Percentiles rank a stretch among this genome's conserved stretches.
These are phyloP conservation scores for Suhomyces coccinellae DNA, from an alignment of 1,139 yeast genomes.

Conservation along the genomic window DNA sequence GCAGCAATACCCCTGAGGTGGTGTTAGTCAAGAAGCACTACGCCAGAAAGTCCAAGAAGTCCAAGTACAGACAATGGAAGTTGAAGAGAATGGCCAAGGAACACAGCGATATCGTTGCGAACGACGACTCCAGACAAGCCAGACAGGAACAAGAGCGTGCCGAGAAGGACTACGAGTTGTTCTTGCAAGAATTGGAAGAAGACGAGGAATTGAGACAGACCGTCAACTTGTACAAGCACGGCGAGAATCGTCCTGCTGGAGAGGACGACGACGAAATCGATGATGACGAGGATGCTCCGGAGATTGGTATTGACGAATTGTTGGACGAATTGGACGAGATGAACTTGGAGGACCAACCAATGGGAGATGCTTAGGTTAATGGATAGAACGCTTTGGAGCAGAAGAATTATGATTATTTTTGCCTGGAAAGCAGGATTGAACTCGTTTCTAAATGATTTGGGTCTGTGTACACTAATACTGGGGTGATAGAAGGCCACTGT, in stretches of 20 bases:
- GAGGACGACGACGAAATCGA: constrained; percentile 50
- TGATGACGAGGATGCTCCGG: constrained; percentile 75
- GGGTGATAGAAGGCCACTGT: not conserved
- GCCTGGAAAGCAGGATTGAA: too few relatives aligned
- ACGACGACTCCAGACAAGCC: constrained; percentile 74
- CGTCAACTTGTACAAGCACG: constrained; percentile 80
- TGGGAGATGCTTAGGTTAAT: constrained; percentile 18
- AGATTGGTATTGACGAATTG: constrained; percentile 75
- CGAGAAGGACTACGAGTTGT: constrained; percentile 91
- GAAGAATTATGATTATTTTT: not conserved
- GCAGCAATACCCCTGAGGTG: constrained; percentile 78
- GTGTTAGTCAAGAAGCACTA: constrained; percentile 89
- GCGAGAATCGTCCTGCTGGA: constrained; percentile 30
- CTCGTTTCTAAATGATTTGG: not conserved
- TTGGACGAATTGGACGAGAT: constrained; percentile 91
- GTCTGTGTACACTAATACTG: constrained; percentile 3
- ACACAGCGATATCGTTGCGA: constrained; percentile 82
- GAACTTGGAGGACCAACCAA: constrained; percentile 62
- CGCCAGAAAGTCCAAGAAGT: constrained; percentile 73
- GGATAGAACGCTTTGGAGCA: not conserved
- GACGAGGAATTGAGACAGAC: constrained; percentile 93
- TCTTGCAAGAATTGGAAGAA: constrained; percentile 96
- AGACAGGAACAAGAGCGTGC: constrained; percentile 89
- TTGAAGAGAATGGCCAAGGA: constrained; percentile 98
- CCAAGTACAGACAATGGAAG: constrained; percentile 88